Conservation (phyloP, 1,139 yeast genomes). For the Kurtzmaniella quercitrusa region DNA sequence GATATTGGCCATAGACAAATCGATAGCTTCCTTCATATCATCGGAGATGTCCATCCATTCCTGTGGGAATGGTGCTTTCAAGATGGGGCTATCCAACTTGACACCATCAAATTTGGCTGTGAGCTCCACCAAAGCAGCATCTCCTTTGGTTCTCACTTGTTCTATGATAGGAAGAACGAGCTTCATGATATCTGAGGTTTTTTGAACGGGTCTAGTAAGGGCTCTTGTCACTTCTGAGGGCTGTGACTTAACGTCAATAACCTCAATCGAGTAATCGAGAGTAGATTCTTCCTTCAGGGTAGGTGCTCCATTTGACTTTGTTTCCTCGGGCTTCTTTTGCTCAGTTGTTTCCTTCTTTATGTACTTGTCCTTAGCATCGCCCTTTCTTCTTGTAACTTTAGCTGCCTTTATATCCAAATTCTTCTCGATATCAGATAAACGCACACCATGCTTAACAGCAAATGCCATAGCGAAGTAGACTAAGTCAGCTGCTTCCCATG, state of each 20-base stretch:
- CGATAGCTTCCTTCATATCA: constrained; percentile 82
- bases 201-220: constrained; percentile 84
- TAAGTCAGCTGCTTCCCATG: constrained; percentile 98
- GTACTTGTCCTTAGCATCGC: constrained; percentile 88
- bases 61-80: constrained; percentile 82
- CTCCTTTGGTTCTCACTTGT: constrained; percentile 74
- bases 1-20: constrained; percentile 82
- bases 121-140: constrained; percentile 76
- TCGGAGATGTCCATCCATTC: constrained; percentile 70
- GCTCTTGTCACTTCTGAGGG: constrained; percentile 52
- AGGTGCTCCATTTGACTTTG: constrained; percentile 2
- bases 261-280: constrained; percentile 51
- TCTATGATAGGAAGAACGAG: constrained; percentile 87
- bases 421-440: constrained; percentile 74
- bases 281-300: constrained; percentile 16
- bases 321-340: constrained; percentile 11
- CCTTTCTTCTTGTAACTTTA: constrained; percentile 89
- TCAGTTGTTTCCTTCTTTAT: constrained; percentile 20
- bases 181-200: constrained; percentile 86
- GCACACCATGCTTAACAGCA: constrained; percentile 77
- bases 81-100: constrained; percentile 61
- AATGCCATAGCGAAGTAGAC: constrained; percentile 87
- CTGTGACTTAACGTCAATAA: constrained; percentile 46
- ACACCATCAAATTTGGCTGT: constrained; percentile 93
- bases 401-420: constrained; percentile 79